A percentile compares a stretch with the other conserved stretches of the same genome.
Evolutionary conservation across 2,329 filamentous ascomycete genomes (phyloP).

Genomic region (Tolypocladium nubicola): DNA sequence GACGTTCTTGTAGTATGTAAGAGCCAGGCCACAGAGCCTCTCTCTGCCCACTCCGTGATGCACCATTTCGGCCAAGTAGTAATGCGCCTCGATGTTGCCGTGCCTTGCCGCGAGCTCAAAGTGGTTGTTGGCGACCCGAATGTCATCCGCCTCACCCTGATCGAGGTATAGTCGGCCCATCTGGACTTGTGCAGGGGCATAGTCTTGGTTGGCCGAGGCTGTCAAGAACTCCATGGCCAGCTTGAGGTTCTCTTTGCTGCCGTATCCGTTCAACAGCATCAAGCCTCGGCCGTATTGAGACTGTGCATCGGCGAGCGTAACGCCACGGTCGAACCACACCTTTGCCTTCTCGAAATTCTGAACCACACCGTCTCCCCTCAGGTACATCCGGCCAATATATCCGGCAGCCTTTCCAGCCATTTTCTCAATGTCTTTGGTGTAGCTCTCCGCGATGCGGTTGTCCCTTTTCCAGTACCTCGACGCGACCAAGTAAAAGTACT

Average conservation of each 20-base stretch:
- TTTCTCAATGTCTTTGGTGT: slow-evolving; percentile 62
- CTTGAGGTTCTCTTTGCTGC: slow-evolving; percentile 56
- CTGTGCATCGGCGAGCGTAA: slow-evolving; percentile 65
- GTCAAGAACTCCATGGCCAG: slow-evolving; percentile 69
- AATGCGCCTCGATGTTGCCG: slow-evolving; percentile 79
- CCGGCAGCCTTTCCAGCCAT: slow-evolving; percentile 75
- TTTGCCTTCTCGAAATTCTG: slow-evolving; percentile 69
- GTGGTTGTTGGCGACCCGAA: slow-evolving; percentile 70
- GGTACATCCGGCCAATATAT: slow-evolving; percentile 79
- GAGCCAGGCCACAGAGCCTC: slow-evolving; percentile 64
- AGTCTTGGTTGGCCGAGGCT: slow-evolving; percentile 71
- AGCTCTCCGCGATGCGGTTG: slow-evolving; percentile 61
- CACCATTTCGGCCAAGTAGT: slow-evolving; percentile 83
- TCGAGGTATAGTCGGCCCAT: slow-evolving; percentile 79
- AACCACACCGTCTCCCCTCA: slow-evolving; percentile 74
- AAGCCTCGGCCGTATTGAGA: slow-evolving; percentile 78
- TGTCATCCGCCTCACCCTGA: slow-evolving; percentile 59
- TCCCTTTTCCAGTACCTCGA: slow-evolving; percentile 73
- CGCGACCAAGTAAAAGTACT: slow-evolving; percentile 72
- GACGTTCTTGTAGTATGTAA: slow-evolving; percentile 74
- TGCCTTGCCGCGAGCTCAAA: slow-evolving; percentile 80
- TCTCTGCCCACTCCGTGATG: slow-evolving; percentile 73
- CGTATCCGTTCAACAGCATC: slow-evolving; percentile 73
- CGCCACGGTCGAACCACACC: slow-evolving; percentile 75
- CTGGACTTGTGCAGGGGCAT: slow-evolving; percentile 69